Conservation (phyloP, 1,284 basidiomycete species). For the Rhodotorula sp. region DNA sequence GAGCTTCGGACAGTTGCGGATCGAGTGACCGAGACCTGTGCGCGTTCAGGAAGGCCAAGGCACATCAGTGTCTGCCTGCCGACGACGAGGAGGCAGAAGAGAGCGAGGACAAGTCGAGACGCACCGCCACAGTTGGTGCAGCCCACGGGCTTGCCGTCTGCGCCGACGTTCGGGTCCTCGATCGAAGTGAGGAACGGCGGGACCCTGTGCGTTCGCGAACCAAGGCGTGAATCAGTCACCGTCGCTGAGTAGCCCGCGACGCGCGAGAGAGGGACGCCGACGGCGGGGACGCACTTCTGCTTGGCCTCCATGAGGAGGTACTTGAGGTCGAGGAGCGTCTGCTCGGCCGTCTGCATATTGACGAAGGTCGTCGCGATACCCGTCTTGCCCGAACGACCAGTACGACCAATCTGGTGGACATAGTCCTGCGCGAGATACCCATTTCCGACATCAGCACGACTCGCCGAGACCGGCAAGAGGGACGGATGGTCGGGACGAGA, state of each 20-base stretch:
- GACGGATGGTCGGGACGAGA: no score
- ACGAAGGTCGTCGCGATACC: constrained; percentile 99
- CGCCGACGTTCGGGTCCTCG: constrained; percentile 83
- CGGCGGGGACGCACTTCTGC: constrained; percentile 69
- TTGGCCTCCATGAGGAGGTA: constrained; percentile 96
- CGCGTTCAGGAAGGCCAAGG: not conserved
- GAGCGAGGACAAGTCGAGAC: constrained; percentile 40
- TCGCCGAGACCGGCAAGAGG: not conserved
- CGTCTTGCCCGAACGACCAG: constrained; percentile 94
- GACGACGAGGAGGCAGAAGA: not conserved
- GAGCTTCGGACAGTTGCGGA: constrained; percentile 92
- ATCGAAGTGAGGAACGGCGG: constrained; percentile 91
- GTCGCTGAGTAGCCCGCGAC: not conserved
- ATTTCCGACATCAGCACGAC: not conserved
- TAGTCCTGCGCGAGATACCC: constrained; percentile 65
- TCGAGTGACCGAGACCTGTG: constrained; percentile 83
- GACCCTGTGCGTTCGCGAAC: constrained; percentile 61
- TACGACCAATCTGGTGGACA: constrained; percentile 97
- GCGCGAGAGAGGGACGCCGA: not conserved
- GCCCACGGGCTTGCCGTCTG: constrained; percentile 74
- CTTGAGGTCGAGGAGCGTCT: constrained; percentile 94
- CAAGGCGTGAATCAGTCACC: no score
- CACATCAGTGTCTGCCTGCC: not conserved
- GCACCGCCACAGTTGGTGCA: constrained; percentile 94
- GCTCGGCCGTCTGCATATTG: constrained; percentile 94